Percentiles rank a stretch among this genome's conserved stretches.
Conservation (phyloP, 169 alveolate genomes). For the Eimeria brunetti region DNA sequence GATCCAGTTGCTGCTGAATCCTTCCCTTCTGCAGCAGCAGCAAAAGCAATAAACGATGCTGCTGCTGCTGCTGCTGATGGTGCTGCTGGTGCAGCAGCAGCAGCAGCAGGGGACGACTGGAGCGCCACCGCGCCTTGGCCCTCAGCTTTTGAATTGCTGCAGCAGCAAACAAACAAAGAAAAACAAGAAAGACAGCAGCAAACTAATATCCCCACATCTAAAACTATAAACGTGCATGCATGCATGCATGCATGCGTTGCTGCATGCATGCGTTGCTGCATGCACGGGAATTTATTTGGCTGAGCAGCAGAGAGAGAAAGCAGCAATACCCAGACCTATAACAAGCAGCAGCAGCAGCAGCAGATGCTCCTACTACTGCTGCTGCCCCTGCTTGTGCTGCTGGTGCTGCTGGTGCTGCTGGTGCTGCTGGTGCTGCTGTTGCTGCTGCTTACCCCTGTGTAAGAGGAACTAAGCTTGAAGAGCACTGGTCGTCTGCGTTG, state of each 20-base stretch:
- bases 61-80: not conserved
- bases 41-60: conserved; percentile 9
- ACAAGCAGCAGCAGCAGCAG: not conserved
- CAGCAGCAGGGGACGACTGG: not conserved
- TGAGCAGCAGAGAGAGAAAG: too few species aligned
- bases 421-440: not conserved
- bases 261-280: not conserved
- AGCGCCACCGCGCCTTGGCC: not conserved
- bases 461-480: not conserved
- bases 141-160: not conserved
- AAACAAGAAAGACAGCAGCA: too few species aligned
- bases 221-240: too few species aligned
- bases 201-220: too few species aligned
- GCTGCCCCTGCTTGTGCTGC: too few species aligned
- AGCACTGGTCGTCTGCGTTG: not conserved
- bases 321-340: too few species aligned
- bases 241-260: not conserved
- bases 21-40: not conserved
- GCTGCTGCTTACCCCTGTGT: not conserved
- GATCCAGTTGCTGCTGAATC: not conserved
- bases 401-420: not conserved
- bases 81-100: not conserved
- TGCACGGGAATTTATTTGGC: too few species aligned
- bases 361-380: too few species aligned
- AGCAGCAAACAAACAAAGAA: not conserved